Evolutionary conservation across 2,329 filamentous ascomycete genomes (phyloP).

Genomic region (Pyricularia grisea): DNA sequence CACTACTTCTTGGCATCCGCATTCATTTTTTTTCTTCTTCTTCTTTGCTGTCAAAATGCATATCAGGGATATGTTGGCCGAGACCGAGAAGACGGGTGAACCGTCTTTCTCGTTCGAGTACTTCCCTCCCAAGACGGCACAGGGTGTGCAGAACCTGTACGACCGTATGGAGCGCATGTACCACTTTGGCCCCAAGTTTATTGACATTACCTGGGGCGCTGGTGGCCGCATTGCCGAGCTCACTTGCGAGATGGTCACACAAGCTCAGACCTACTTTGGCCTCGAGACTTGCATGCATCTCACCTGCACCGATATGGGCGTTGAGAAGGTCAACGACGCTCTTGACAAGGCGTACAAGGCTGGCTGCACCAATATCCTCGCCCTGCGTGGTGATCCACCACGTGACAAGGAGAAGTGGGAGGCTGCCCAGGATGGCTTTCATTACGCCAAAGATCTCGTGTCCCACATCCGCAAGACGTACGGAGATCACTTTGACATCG

Average conservation of each 20-base stretch:
- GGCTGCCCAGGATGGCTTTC: slow-evolving; percentile 76
- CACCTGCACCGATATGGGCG: slow-evolving; percentile 97
- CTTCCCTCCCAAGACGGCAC: slow-evolving; percentile 95
- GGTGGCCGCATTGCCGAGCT: slow-evolving; percentile 84
- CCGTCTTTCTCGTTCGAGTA: slow-evolving; percentile 98
- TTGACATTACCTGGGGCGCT: slow-evolving; percentile 97
- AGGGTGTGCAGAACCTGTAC: slow-evolving; percentile 98
- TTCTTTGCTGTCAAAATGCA: slow-evolving; percentile 56
- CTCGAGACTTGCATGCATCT: slow-evolving; percentile 99
- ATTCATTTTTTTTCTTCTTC: too few relatives aligned
- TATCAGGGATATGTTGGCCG: slow-evolving; percentile 82
- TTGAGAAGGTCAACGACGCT: slow-evolving; percentile 82
- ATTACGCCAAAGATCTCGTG: slow-evolving; percentile 83
- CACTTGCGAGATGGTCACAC: slow-evolving; percentile 95
- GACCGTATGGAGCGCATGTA: slow-evolving; percentile 99
- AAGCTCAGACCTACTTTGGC: slow-evolving; percentile 89
- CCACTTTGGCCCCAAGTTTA: slow-evolving; percentile 84
- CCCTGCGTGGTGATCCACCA: slow-evolving; percentile 85
- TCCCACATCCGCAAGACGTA: slow-evolving; percentile 68
- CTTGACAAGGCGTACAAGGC: slow-evolving; percentile 83
- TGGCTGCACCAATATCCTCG: slow-evolving; percentile 95
- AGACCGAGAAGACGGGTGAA: slow-evolving; percentile 67
- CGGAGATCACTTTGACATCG: slow-evolving; percentile 91
- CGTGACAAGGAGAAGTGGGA: slow-evolving; percentile 92
- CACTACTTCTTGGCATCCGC: not conserved